Evolutionary conservation across 371 early-diverging fungal species (phyloP).

Genomic region (Mortierella sp.): DNA sequence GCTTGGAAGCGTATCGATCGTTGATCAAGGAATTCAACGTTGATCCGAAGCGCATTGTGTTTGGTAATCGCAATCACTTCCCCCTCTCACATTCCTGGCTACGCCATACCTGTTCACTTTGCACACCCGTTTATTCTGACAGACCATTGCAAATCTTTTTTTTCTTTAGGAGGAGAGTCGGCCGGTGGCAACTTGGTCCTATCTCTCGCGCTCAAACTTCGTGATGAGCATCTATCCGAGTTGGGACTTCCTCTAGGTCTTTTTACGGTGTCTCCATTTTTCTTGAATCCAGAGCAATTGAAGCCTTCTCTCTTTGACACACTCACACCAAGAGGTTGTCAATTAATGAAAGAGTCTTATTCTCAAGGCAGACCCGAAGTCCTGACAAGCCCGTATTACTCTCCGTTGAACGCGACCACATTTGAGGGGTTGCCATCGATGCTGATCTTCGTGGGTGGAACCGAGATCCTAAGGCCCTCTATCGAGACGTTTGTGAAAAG

Average conservation of each 20-base stretch:
- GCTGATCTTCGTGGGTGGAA: constrained; percentile 9
- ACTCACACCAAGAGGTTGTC: background rate
- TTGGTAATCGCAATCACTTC: constrained; percentile 39
- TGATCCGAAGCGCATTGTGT: constrained; percentile 42
- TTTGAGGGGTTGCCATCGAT: constrained; percentile 8
- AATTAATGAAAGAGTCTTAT: constrained; percentile 2
- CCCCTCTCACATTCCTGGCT: too few relatives aligned
- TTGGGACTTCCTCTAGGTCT: constrained; percentile 10
- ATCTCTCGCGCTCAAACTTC: constrained; percentile 14
- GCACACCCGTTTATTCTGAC: too few relatives aligned
- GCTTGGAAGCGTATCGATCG: constrained; percentile 50
- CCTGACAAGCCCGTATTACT: constrained; percentile 5
- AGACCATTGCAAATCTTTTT: background rate
- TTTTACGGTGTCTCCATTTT: constrained; percentile 9
- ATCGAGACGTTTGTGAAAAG: constrained; percentile 16
- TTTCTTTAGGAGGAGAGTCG: constrained; percentile 20
- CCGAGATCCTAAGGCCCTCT: constrained; percentile 8
- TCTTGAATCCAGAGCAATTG: constrained; percentile 1
- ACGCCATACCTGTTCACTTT: too few relatives aligned
- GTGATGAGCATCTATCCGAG: constrained; percentile 4
- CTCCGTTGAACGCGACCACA: constrained; percentile 2
- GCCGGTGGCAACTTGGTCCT: constrained; percentile 18
- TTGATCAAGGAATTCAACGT: constrained; percentile 43
- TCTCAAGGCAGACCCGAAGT: constrained; percentile 3
- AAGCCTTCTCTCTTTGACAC: constrained; percentile 1